A percentile compares a stretch with the other conserved stretches of the same genome.
phyloP scores from a whole-genome alignment of 495 filamentous ascomycete genomes.

The Poronia punctata region DNA sequence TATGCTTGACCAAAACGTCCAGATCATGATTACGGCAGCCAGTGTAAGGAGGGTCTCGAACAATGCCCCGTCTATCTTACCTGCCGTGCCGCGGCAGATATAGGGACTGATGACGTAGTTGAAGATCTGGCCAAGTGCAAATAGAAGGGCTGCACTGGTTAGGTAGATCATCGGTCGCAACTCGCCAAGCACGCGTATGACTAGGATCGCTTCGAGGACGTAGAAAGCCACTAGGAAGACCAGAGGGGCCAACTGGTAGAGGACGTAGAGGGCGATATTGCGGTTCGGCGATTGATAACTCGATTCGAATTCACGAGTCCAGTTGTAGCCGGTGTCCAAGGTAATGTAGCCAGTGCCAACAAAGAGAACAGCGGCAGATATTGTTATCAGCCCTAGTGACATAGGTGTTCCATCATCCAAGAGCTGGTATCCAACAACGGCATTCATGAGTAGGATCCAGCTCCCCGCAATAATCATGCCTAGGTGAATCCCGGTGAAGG shows the following conservation, averaged over 20 bases:
- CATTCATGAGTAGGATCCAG: slow-evolving; percentile 91
- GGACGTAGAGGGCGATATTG: slow-evolving; percentile 81
- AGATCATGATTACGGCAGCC: slow-evolving; percentile 69
- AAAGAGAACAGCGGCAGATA: slow-evolving; percentile 65
- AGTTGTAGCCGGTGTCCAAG: slow-evolving; percentile 84
- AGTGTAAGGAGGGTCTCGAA: slow-evolving; percentile 94
- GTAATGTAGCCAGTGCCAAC: slow-evolving; percentile 93
- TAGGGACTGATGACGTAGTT: slow-evolving; percentile 88
- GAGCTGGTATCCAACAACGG: slow-evolving; percentile 84
- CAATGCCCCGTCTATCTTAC: slow-evolving; percentile 85
- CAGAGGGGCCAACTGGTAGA: slow-evolving; percentile 87
- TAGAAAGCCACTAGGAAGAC: slow-evolving; percentile 83
- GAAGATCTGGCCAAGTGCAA: slow-evolving; percentile 91
- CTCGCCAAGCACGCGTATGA: slow-evolving; percentile 79
- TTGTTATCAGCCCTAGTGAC: slow-evolving; percentile 67
- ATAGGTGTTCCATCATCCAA: slow-evolving; percentile 88
- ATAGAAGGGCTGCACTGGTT: slow-evolving; percentile 62
- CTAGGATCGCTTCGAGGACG: slow-evolving; percentile 71
- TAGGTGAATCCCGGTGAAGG: slow-evolving; percentile 87
- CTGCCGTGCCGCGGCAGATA: slow-evolving; percentile 71
- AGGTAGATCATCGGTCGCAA: slow-evolving; percentile 84
- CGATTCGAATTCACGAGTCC: slow-evolving; percentile 67
- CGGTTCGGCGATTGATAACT: slow-evolving; percentile 53
- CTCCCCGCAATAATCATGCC: slow-evolving; percentile 78
- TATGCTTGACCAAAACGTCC: slow-evolving; percentile 98